phyloP scores from a whole-genome alignment of 805 yeast species.

The Wickerhamiella siamensis region DNA sequence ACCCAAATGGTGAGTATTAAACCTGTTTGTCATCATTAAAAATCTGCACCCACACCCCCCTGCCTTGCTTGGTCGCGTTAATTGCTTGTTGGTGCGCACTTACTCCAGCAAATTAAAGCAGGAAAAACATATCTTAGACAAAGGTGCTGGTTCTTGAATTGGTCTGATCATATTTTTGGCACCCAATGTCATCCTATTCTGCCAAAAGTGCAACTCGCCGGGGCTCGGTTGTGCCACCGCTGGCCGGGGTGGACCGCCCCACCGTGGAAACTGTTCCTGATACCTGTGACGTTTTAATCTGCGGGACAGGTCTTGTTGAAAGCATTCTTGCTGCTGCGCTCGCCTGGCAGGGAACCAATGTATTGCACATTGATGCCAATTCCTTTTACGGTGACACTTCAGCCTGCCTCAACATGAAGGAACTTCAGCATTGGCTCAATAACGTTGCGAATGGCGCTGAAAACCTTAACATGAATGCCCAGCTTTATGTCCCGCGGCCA shows the following conservation, averaged over 20 bases:
- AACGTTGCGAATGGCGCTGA: conserved; percentile 39
- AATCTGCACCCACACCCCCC: conserved; percentile 3
- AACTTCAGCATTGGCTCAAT: conserved; percentile 68
- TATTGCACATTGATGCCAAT: conserved; percentile 76
- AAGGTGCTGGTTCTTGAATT: background rate
- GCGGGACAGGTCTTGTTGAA: conserved; percentile 87
- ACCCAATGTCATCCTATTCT: conserved; percentile 26
- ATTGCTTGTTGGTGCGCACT: background rate
- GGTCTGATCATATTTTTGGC: background rate
- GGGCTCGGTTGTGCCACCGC: conserved; percentile 28
- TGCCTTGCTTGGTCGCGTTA: background rate
- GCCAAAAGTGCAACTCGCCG: conserved; percentile 27
- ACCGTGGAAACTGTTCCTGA: conserved; percentile 31
- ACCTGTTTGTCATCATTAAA: conserved; percentile 2
- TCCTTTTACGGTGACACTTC: conserved; percentile 78
- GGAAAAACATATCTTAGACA: background rate
- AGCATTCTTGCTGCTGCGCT: conserved; percentile 83
- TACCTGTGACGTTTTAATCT: conserved; percentile 72
- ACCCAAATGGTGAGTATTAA: no score
- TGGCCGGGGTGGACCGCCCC: conserved; percentile 27
- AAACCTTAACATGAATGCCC: conserved; percentile 44
- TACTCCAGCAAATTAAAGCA: background rate
- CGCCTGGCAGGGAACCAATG: conserved; percentile 97
- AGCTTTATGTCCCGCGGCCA: conserved; percentile 60
- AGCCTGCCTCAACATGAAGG: conserved; percentile 78